A percentile compares a stretch with the other conserved stretches of the same genome.
These are phyloP conservation scores for Claviceps pazoutovae DNA, from an alignment of 2,329 filamentous ascomycete species.

Conservation along the genomic window DNA sequence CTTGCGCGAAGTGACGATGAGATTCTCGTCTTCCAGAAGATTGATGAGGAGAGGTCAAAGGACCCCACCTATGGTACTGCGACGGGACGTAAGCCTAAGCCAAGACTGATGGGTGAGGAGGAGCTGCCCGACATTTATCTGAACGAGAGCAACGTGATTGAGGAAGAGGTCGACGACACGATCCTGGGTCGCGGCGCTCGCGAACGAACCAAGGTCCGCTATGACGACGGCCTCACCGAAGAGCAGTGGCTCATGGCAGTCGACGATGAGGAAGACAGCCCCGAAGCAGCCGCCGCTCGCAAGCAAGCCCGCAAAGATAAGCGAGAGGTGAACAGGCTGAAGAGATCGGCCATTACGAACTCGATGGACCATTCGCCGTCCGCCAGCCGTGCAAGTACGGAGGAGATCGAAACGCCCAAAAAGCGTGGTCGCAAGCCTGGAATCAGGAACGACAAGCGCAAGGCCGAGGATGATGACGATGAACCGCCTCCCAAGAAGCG, in stretches of 20 bases:
- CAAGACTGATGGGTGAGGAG: slow-evolving; percentile 72
- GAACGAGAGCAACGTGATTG: slow-evolving; percentile 66
- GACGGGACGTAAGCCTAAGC: slow-evolving; percentile 46
- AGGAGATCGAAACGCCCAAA: slow-evolving; percentile 63
- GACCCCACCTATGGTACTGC: slow-evolving; percentile 57
- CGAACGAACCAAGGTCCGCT: slow-evolving; percentile 86
- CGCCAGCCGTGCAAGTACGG: slow-evolving; percentile 69
- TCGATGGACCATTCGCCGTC: slow-evolving; percentile 55
- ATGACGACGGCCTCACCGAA: slow-evolving; percentile 94
- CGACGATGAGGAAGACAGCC: slow-evolving; percentile 87
- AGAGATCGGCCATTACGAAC: slow-evolving; percentile 28
- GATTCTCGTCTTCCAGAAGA: slow-evolving; percentile 59
- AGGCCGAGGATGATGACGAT: slow-evolving; percentile 65
- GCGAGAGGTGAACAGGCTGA: slow-evolving; percentile 62
- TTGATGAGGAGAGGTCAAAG: slow-evolving; percentile 61
- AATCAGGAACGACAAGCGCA: slow-evolving; percentile 68
- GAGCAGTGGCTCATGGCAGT: slow-evolving; percentile 98
- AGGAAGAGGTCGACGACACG: slow-evolving; percentile 65
- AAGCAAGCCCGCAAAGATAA: slow-evolving; percentile 77
- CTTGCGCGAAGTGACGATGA: slow-evolving; percentile 81
- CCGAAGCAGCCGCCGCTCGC: slow-evolving; percentile 81
- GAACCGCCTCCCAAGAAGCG: slow-evolving; percentile 70
- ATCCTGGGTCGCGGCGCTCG: slow-evolving; percentile 76
- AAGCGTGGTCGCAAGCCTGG: slow-evolving; percentile 74
- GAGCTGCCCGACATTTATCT: slow-evolving; percentile 93